Evolutionary conservation across 495 filamentous ascomycete species (phyloP).

Genomic region (Sporormia fimetaria): DNA sequence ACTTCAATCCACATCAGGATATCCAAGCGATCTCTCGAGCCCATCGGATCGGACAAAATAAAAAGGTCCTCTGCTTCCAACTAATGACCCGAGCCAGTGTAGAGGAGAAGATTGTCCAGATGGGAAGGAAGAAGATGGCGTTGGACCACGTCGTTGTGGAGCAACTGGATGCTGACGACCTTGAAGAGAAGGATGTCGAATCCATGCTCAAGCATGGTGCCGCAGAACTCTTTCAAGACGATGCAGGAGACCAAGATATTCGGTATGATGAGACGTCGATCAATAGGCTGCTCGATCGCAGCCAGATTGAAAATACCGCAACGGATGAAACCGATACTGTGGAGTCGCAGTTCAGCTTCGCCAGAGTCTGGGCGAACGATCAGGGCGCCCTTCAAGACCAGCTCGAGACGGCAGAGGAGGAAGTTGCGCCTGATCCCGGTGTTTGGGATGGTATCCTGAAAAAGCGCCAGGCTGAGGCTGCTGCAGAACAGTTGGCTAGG

Average conservation of each 20-base stretch:
- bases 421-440: slow-evolving; percentile 41
- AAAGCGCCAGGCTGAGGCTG: slow-evolving; percentile 66
- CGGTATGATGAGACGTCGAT: slow-evolving; percentile 69
- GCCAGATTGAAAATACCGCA: slow-evolving; percentile 61
- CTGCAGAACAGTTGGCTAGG: slow-evolving; percentile 50
- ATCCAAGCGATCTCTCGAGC: slow-evolving; percentile 90
- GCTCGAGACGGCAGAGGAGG: slow-evolving; percentile 43
- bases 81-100: slow-evolving; percentile 77
- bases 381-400: slow-evolving; percentile 50
- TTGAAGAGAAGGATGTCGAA: slow-evolving; percentile 64
- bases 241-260: slow-evolving; percentile 52
- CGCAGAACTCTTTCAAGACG: slow-evolving; percentile 70
- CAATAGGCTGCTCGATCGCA: slow-evolving; percentile 79
- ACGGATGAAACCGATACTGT: slow-evolving; percentile 46
- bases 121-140: slow-evolving; percentile 88
- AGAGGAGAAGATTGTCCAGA: slow-evolving; percentile 94
- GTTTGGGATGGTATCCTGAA: slow-evolving; percentile 84
- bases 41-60: slow-evolving; percentile 90
- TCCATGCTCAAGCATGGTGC: slow-evolving; percentile 84
- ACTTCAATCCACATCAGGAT: slow-evolving; percentile 98
- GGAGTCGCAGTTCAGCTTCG: slow-evolving; percentile 77
- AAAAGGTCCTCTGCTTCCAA: slow-evolving; percentile 91
- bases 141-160: slow-evolving; percentile 91
- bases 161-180: slow-evolving; percentile 67
- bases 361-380: slow-evolving; percentile 86